These are phyloP conservation scores for Thalassiosira profunda DNA, from an alignment of 108 stramenopile genomes.

Conservation along the genomic window DNA sequence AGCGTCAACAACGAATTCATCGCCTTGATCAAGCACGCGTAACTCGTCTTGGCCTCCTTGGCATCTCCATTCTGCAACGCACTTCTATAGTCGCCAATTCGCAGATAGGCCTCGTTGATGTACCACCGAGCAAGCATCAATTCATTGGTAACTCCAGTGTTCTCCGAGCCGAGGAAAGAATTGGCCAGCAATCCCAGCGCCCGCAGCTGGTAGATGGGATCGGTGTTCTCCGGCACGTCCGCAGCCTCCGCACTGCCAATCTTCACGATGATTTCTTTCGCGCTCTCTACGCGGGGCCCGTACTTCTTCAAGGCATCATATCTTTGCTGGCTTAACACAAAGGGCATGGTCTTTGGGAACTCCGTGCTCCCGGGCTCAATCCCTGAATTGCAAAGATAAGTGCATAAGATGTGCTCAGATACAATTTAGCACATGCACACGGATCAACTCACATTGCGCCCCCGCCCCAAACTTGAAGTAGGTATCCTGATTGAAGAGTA, in stretches of 20 bases:
- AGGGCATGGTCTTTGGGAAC: slow-evolving; percentile 82
- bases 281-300: slow-evolving; percentile 45
- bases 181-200: slow-evolving; percentile 86
- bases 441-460: too few species aligned
- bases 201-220: slow-evolving; percentile 63
- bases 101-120: slow-evolving; percentile 76
- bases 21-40: slow-evolving; percentile 49
- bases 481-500: slow-evolving; percentile 76
- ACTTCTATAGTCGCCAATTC: slow-evolving; percentile 64
- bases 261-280: slow-evolving; percentile 37
- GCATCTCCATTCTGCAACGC: slow-evolving; percentile 47
- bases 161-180: slow-evolving; percentile 75
- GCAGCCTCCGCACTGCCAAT: slow-evolving; percentile 19
- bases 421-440: too few species aligned
- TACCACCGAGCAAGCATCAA: slow-evolving; percentile 83
- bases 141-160: slow-evolving; percentile 83
- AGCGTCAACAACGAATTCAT: slow-evolving; percentile 71
- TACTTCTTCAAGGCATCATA: slow-evolving; percentile 85
- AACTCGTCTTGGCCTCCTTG: slow-evolving; percentile 42
- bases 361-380: slow-evolving; percentile 61
- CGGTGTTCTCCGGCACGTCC: slow-evolving; percentile 40
- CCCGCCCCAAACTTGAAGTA: slow-evolving; percentile 87
- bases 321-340: slow-evolving; percentile 70
- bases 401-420: too few species aligned
- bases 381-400: too few species aligned